Evolutionary conservation across 2,329 filamentous ascomycete species (phyloP), one percentile per base, ranked within the genome.

Genomic region (Emmonsiellopsis sp.): DNA sequence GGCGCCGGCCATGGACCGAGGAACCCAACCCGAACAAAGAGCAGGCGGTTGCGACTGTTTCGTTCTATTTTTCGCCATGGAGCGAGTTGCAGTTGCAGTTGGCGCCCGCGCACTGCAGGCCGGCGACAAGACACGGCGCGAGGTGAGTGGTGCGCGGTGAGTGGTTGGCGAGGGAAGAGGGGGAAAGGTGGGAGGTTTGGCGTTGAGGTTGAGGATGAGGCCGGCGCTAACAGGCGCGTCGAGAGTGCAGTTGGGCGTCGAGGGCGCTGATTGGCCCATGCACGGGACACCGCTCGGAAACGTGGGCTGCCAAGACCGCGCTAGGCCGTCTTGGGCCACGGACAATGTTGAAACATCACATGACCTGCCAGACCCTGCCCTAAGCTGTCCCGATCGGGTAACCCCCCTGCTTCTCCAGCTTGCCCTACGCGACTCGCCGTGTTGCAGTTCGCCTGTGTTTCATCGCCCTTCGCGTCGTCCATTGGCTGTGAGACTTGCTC

Each of bases 11-110:
- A 5, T 26, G 20, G 20, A 26, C 20, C 20, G 20, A 26, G 20
- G 20, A n/a, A n/a, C n/a, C n/a, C n/a, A n/a, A 26, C 3, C 20
- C 20, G 20, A 26, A 26, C 20, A 26, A 26, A 26, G 37, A 11
- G 11, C 37, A 15, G 59, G 54, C 30, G 63, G 60, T 50, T 63
- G 57, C 55, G 55, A 54, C 53, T 52, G 57, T 56, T 37, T 52
- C 30, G 31, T 11, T 20, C 30, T 49, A 35, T 50, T 38, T 38
- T 38, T 9, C 1, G 48, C 32, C 26, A 38, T n/a, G 48, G 10
- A 34, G 42, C 38, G 42, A 53, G 53, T 62, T n/a, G 54, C 47
- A 43, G 61, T 57, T 31, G 44, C 54, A 41, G 52, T 32, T 54
- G 57, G 50, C 16, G 57, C 52, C 20, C 43, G 10, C 10, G 30